Evolutionary conservation across 2,329 filamentous ascomycete species (phyloP).

Genomic region (Penicillium sp.): DNA sequence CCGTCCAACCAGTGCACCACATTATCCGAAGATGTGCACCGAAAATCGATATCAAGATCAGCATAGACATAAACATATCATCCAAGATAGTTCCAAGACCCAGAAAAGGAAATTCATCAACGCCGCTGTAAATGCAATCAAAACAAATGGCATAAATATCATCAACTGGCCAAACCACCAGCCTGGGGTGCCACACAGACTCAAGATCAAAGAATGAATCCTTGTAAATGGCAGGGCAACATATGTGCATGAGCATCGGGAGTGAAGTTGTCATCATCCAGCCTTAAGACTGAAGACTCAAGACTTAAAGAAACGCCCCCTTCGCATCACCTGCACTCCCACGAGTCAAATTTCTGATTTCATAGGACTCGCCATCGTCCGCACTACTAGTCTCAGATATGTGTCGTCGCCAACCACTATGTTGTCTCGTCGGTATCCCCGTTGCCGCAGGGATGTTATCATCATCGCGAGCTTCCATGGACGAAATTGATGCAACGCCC

Average conservation of each 20-base stretch:
- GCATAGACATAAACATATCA: neutral
- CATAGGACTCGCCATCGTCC: conserved; percentile 15
- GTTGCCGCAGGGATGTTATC: conserved; percentile 2
- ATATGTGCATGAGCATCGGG: neutral
- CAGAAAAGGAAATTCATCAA: neutral
- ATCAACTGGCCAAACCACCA: neutral
- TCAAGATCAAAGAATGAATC: neutral
- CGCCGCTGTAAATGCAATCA: conserved; percentile 2
- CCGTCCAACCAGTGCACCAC: neutral
- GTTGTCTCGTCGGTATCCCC: conserved; percentile 16
- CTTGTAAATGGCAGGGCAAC: neutral
- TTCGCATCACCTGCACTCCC: conserved; percentile 1
- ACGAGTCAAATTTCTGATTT: conserved; percentile 4
- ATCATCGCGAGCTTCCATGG: conserved; percentile 16
- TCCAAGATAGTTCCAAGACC: conserved; percentile 7
- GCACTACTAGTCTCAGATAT: conserved; percentile 23
- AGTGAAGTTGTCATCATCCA: neutral
- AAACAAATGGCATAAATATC: neutral
- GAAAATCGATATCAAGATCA: neutral
- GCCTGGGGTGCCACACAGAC: neutral
- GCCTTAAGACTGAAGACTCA: neutral
- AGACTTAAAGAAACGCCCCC: conserved; percentile 1
- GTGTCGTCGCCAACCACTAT: conserved; percentile 39
- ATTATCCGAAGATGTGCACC: conserved; percentile 7
- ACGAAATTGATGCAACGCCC: conserved; percentile 31